A percentile compares a stretch with the other conserved stretches of the same genome.
These are phyloP conservation scores for Suillus subalutaceus DNA, from an alignment of 768 basidiomycete genomes.

Conservation along the genomic window DNA sequence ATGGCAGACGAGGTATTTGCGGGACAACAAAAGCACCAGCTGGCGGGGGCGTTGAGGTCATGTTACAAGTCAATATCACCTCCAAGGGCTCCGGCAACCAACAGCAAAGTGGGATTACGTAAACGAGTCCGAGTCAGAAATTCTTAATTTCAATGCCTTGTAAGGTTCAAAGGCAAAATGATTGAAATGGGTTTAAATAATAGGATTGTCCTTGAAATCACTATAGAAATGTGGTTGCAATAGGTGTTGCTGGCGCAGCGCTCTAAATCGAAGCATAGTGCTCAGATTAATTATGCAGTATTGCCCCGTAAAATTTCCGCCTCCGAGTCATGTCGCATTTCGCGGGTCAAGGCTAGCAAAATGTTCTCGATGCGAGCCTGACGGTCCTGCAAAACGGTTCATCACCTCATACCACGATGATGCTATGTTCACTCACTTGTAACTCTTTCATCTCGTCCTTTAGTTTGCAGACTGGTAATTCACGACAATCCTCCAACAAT, in stretches of 20 bases:
- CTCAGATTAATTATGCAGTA: not conserved
- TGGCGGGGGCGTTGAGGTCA: slow-evolving; percentile 55
- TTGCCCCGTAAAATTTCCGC: not conserved
- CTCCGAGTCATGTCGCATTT: slow-evolving; percentile 49
- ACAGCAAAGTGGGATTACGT: not conserved
- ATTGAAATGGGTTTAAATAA: no score
- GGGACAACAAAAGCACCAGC: slow-evolving; percentile 45
- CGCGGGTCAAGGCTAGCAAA: slow-evolving; percentile 66
- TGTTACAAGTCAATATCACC: slow-evolving; percentile 9
- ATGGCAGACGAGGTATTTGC: slow-evolving; percentile 52
- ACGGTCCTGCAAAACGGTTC: slow-evolving; percentile 50
- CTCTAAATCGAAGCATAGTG: not conserved
- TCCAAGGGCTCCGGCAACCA: not conserved
- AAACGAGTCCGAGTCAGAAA: not conserved
- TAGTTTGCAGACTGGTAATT: slow-evolving; percentile 64
- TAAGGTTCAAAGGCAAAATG: no score
- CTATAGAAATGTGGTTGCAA: no score
- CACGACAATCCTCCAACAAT: slow-evolving; percentile 63
- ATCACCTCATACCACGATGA: slow-evolving; percentile 9
- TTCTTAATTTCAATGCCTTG: no score
- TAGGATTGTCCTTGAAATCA: no score
- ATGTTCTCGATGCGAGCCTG: slow-evolving; percentile 80
- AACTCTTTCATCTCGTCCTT: slow-evolving; percentile 85
- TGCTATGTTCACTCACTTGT: slow-evolving; percentile 49
- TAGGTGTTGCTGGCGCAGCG: no score